Evolutionary conservation across 495 filamentous ascomycete species (phyloP).

Genomic region (Penicillium malachiteum): DNA sequence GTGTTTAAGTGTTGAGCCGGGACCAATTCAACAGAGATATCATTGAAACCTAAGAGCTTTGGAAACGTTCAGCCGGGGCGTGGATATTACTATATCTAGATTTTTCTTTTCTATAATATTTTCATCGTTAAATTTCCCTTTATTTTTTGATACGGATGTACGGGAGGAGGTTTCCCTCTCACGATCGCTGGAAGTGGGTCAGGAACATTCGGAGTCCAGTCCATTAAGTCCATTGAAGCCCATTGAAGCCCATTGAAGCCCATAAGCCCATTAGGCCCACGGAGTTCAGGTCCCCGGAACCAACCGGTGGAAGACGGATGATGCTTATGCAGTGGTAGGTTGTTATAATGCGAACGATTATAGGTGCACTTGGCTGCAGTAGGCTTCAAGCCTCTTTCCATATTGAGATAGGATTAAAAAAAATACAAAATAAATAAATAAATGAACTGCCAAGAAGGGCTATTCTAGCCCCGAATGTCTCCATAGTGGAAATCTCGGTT

Average conservation of each 20-base stretch:
- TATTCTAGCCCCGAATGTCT: background rate
- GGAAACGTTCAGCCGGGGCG: background rate
- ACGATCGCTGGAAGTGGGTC: too few relatives aligned
- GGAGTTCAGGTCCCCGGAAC: background rate
- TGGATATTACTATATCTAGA: background rate
- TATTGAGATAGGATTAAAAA: background rate
- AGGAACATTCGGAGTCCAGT: too few relatives aligned
- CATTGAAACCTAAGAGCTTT: background rate
- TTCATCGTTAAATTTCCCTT: background rate
- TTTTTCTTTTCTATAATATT: background rate
- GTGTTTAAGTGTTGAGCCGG: background rate
- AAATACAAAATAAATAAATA: background rate
- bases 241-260: background rate
- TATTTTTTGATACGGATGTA: background rate
- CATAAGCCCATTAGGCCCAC: too few relatives aligned
- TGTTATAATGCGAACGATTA: slow-evolving; percentile 7
- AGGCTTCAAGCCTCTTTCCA: slow-evolving; percentile 6
- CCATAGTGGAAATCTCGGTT: background rate
- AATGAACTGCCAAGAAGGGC: slow-evolving; percentile 2
- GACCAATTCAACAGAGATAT: background rate
- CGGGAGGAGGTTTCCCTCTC: too few relatives aligned
- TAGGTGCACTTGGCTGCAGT: slow-evolving; percentile 7
- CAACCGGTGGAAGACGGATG: slow-evolving; percentile 6
- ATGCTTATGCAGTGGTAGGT: slow-evolving; percentile 9
- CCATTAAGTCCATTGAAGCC: background rate